Evolutionary conservation across 2,329 filamentous ascomycete species (phyloP).

Genomic region (Sclerotinia nivalis): DNA sequence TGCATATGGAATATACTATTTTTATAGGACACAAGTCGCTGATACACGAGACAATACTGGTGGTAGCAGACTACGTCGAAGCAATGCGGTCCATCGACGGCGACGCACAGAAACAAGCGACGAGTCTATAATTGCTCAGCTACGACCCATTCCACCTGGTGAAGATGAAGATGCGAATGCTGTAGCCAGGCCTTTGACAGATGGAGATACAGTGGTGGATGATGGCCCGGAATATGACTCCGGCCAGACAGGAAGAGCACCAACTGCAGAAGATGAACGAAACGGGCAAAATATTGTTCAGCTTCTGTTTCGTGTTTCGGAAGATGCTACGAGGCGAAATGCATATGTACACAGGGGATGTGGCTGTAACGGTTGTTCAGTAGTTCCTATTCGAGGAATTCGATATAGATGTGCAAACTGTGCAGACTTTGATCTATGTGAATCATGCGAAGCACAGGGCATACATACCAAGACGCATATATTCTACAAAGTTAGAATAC

Average conservation of each 20-base stretch:
- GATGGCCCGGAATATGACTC: constrained; percentile 34
- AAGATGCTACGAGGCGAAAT: constrained; percentile 85
- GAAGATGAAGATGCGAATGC: constrained; percentile 40
- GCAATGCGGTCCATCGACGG: constrained; percentile 64
- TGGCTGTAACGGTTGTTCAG: constrained; percentile 85
- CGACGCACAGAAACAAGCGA: constrained; percentile 13
- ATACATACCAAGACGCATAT: constrained; percentile 84
- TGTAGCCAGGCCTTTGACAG: constrained; percentile 34
- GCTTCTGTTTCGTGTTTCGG: constrained; percentile 86
- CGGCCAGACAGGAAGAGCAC: constrained; percentile 24
- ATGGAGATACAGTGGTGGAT: constrained; percentile 41
- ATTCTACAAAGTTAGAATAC: constrained; percentile 94
- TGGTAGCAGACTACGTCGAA: constrained; percentile 54
- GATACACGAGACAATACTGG: not conserved
- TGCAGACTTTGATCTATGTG: constrained; percentile 92
- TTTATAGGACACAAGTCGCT: constrained; percentile 47
- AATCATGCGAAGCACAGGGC: constrained; percentile 80
- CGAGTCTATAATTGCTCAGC: not conserved
- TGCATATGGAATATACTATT: constrained; percentile 58
- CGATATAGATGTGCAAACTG: constrained; percentile 96
- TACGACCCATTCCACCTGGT: not conserved
- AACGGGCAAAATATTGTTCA: constrained; percentile 78
- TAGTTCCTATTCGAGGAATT: constrained; percentile 85
- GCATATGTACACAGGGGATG: constrained; percentile 92
- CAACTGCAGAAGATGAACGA: constrained; percentile 42